Conservation (phyloP, 345 rosid genomes). For the Ceriops decandra region DNA sequence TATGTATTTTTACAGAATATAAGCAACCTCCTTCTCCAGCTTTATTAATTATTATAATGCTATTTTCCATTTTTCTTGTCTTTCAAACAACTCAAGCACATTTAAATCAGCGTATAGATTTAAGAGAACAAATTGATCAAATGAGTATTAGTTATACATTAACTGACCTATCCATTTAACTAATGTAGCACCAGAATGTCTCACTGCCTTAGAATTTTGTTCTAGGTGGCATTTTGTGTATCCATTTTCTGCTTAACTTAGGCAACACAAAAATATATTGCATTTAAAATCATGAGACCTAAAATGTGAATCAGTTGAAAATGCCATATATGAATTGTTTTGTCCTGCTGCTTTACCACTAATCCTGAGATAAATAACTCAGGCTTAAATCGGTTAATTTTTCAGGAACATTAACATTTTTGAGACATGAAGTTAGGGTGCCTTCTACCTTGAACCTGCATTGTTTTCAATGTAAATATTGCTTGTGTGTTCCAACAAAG, state of each 20-base stretch:
- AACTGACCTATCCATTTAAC: background rate
- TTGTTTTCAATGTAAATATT: background rate
- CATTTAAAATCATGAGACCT: background rate
- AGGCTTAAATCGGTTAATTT: background rate
- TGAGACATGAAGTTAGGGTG: slow-evolving; percentile 1
- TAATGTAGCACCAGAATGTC: background rate
- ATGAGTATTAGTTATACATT: background rate
- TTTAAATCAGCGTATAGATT: background rate
- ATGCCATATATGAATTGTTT: background rate
- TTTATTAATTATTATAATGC: too few relatives aligned
- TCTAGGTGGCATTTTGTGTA: background rate
- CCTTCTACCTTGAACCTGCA: slow-evolving; percentile 1
- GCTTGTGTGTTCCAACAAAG: slow-evolving; percentile 5
- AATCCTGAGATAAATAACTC: slow-evolving; percentile 3
- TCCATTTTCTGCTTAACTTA: background rate
- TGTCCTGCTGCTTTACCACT: background rate
- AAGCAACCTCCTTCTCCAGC: too few relatives aligned
- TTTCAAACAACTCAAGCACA: too few relatives aligned
- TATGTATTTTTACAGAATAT: too few relatives aligned
- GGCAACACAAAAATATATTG: background rate
- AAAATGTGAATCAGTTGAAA: background rate
- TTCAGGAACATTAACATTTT: slow-evolving; percentile 1
- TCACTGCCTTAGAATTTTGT: background rate
- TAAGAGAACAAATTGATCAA: background rate
- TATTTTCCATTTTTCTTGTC: too few relatives aligned